Evolutionary conservation across 1,284 basidiomycete species (phyloP), one percentile per base, ranked within the genome.

Genomic region (Mycena citricolor): DNA sequence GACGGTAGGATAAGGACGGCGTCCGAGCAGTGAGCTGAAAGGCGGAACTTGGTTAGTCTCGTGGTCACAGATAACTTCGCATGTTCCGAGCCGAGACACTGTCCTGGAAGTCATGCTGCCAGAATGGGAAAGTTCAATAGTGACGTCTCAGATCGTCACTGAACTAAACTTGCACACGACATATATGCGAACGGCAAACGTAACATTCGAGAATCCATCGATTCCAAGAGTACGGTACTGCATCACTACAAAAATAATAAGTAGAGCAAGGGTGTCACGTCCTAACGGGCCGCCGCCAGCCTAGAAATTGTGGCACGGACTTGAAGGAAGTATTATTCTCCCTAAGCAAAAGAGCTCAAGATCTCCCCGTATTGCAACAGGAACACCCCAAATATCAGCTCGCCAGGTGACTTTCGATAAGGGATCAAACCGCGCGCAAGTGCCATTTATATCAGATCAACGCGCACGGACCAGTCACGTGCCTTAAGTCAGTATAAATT

Each of bases 301-400:
- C 64, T 61, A 39, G 47, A 56, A 41, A 42, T 61, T 56, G 57
- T 62, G 62, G 62, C 55, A 61, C 66, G 70, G 70, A 71, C 70
- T 70, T 71, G 68, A 68, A 68, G 66, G 61, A 63, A 66, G 66
- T 61, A 47, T 65, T 32, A 7, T 16, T 70, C 69, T 70, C 62
- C 81, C 79, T 74, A 64, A 67, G 61, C 26, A 44, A 45, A 48
- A 39, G 51, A 38, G 47, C 47, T 52, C 51, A 52, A 52, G 51
- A 34, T 46, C 36, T 31, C 51, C 33, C 42, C 36, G 40, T 44
- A 4, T n/a, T 14, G 39, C 32, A 38, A 44, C 55, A 54, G 65
- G 63, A 68, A 63, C 60, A 71, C 68, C 79, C 74, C 81, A 84
- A 84, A 84, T 82, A 82, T 81, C 76, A 73, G 71, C 70, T 68